These are phyloP conservation scores for Neurospora sp. DNA, from an alignment of 495 filamentous ascomycete species.

Conservation along the genomic window DNA sequence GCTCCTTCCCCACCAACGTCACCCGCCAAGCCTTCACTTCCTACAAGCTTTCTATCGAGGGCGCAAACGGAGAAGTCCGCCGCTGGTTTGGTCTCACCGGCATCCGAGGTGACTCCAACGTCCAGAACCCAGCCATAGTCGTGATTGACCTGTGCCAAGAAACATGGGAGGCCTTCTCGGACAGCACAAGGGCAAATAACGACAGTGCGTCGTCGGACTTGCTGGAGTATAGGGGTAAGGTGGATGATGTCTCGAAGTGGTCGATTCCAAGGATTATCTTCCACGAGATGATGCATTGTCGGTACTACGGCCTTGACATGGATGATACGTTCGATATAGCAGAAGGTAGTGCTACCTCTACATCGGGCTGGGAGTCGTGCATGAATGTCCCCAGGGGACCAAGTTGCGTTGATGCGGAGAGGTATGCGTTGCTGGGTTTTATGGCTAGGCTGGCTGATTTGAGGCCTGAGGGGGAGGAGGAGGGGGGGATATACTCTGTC, in stretches of 20 bases:
- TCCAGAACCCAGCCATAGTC: neutral
- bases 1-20: neutral
- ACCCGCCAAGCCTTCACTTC: neutral
- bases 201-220: too few species aligned
- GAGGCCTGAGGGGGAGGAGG: neutral
- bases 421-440: neutral
- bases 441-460: neutral
- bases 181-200: neutral
- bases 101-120: neutral
- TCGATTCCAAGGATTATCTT: neutral
- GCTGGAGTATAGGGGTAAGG: neutral
- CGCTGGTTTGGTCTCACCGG: neutral
- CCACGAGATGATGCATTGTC: neutral
- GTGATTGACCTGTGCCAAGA: neutral
- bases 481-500: neutral
- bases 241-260: neutral
- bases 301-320: neutral
- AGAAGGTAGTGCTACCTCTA: neutral
- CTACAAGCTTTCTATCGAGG: neutral
- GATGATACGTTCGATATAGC: neutral
- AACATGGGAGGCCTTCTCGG: neutral
- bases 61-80: neutral
- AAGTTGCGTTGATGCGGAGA: neutral
- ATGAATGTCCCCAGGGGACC: neutral
- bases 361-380: neutral